Evolutionary conservation across 2,329 filamentous ascomycete genomes (phyloP), one percentile per base, ranked within the genome.

Genomic region (Ascochyta rabiei): DNA sequence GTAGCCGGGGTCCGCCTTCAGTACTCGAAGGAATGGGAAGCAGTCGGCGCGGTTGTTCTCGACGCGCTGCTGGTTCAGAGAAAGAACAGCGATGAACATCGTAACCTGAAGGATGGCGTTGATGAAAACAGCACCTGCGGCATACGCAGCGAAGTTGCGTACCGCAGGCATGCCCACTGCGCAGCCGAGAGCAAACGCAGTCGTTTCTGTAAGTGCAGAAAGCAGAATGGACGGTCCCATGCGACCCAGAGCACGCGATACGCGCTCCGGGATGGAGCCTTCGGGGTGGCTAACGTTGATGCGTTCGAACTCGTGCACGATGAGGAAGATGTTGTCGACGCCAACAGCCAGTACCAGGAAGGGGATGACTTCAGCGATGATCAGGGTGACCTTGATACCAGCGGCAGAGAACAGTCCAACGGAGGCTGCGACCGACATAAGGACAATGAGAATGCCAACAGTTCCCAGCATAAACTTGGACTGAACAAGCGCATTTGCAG

Each of bases 151-250:
- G 76, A 99, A 99, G 76, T 99, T 99, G 59, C 92, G 87, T 38
- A 99, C 96, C 2, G 95, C 95, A 15, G 96, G 95, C 95, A 99
- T 99, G 43, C 93, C 93, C 6, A 97, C 96, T 57, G 95, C 93
- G 37, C 91, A 90, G 12, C 95, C 95, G 10, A 99, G 83, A 1
- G 92, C 89, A 74, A 99, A 99, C 2, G 93, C 93, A 21, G 93
- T 87, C 0, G 93, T 99, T 75, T 99, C 95, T 0, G 93, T 97
- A 30, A 90, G 82, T n/a, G 93, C 93, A 8, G 95, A 98, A 35
- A 99, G 87, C 16, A 99, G 83, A 48, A 99, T 98, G 1, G 93
- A 98, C 2, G 95, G 95, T 0, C 95, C 95, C 87, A 99, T 99
- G 48, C 95, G 87, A 19, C 95, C 93, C n/a, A 98, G 81, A 2